Base-by-base conservation (phyloP, 2,329 filamentous ascomycete species). In the Claviceps cyperi region DNA sequence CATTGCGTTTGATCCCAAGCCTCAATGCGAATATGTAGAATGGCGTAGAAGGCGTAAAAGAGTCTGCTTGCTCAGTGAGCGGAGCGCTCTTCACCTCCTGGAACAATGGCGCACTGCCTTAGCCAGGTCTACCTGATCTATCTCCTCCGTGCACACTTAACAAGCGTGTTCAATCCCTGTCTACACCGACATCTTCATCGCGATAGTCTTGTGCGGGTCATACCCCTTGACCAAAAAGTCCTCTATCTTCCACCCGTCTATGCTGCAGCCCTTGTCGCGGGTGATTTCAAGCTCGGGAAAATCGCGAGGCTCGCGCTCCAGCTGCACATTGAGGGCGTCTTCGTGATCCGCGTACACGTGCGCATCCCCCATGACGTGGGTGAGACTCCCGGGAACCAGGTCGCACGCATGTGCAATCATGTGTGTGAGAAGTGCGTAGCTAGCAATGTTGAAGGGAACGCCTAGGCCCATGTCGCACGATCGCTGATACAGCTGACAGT, bases 111-210 rank as follows among this genome's bases (percentile, higher is more conserved):
- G 15, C 39, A 11, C 19, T n/a, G 17, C 15, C 11, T 41, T 21
- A 19, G 17, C 17, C 40, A 15, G 5, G 19, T 43, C 11, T 22
- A 43, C 19, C 2, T n/a, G 22, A 22, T 22, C 21, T 15, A 41
- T 41, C 19, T 3, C 39, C 17, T 41, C 39, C 17, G 14, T 41
- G 17, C 14, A 19, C 21, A 22, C 17, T 21, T 21, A 5, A 43
- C 22, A 14, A 24, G 6, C 40, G 40, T 14, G 40, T 32, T n/a
- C 22, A 17, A 44, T 41, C 17, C 9, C 22, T 13, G 5, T 32
- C 43, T 32, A 89, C 52, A 97, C 91, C 62, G 87, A 94, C 92
- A 98, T 98, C 72, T 97, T 96, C 92, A 98, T 98, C 43, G 86
- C 78, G 69, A 98, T 94, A 5, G 77, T 77, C 71, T 90, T 91